Conservation (phyloP, 1,139 yeast genomes). For the Wickerhamomyces sp. region DNA sequence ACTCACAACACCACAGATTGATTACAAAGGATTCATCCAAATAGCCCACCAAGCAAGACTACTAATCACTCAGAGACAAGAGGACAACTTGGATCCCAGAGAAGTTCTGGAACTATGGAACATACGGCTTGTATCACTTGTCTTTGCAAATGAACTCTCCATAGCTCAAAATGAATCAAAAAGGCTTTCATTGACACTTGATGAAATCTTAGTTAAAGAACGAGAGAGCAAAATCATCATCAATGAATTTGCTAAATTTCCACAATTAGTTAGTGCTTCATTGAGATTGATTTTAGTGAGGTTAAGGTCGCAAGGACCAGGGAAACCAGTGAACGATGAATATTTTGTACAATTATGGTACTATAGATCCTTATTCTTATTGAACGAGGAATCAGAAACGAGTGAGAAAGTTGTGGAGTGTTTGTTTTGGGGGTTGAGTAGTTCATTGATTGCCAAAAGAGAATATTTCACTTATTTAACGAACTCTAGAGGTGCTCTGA, state of each 20-base stretch:
- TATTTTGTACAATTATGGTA: conserved; percentile 25
- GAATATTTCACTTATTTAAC: conserved; percentile 27
- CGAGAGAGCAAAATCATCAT: not conserved
- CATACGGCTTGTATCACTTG: conserved; percentile 24
- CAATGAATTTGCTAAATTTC: conserved; percentile 6
- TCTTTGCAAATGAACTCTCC: conserved; percentile 24
- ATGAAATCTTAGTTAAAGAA: conserved; percentile 2
- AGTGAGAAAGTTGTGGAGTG: conserved; percentile 5
- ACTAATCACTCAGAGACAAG: too few relatives aligned
- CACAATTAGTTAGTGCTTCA: conserved; percentile 14
- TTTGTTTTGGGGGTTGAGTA: conserved; percentile 23
- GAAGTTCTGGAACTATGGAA: conserved; percentile 27
- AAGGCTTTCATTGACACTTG: conserved; percentile 16
- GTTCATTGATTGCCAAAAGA: conserved; percentile 28
- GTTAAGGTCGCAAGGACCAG: conserved; percentile 27
- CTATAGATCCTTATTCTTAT: conserved; percentile 12
- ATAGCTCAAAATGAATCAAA: conserved; percentile 24
- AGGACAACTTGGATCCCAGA: too few relatives aligned
- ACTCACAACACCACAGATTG: not conserved
- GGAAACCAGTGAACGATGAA: conserved; percentile 23
- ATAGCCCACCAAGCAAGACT: conserved; percentile 5
- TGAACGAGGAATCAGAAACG: not conserved
- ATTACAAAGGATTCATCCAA: conserved; percentile 4
- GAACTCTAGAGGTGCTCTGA: conserved; percentile 8
- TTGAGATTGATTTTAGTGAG: conserved; percentile 18